Base-by-base conservation (phyloP, 345 rosid genomes). In the Linum lewisii region DNA sequence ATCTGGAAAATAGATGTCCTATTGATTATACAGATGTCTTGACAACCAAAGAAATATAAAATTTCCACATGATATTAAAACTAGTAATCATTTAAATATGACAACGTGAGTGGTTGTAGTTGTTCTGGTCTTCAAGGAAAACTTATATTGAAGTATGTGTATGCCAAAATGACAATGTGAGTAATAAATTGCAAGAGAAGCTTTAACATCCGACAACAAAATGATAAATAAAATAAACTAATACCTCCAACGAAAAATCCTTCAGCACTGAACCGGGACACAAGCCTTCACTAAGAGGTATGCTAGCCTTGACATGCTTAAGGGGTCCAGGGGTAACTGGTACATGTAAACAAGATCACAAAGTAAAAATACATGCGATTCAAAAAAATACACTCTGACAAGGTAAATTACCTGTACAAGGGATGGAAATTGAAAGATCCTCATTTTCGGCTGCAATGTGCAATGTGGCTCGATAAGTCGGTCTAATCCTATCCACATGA, bases 171-270 rank as follows among this genome's bases (percentile, higher is more conserved):
- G 6, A 34, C 6, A 4, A 4, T 14, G 18, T 18, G 20, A 51
- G 1, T 51, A 14, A 7, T 51, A 21, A 51, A 14, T 51, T 18
- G 2, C 54, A n/a, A 20, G 24, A 51, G 19, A 5, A 10, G 23
- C 23, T 7, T 38, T 38, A 9, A 51, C 21, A 10, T 51, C 10
- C 55, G 1, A n/a, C 13, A 52, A 19, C 7, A 60, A 51, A n/a
- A 21, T 14, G 9, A 24, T n/a, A 34, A 38, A 47, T 38, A 26
- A 44, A 58, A 24, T n/a, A 36, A 37, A 24, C 51, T 54, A 11
- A 20, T 80, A 84, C 92, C 95, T 84, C 85, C 36, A 87, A 67
- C 54, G 53, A 61, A 16, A 87, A 71, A 59, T 77, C 58, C 62
- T 75, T 66, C 65, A 83, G 57, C 21, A 71, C 61, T n/a, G 62